Evolutionary conservation across 352 stramenopile species (phyloP), one percentile per base, ranked within the genome.

Genomic region (Phytophthora macrochlamydospora): DNA sequence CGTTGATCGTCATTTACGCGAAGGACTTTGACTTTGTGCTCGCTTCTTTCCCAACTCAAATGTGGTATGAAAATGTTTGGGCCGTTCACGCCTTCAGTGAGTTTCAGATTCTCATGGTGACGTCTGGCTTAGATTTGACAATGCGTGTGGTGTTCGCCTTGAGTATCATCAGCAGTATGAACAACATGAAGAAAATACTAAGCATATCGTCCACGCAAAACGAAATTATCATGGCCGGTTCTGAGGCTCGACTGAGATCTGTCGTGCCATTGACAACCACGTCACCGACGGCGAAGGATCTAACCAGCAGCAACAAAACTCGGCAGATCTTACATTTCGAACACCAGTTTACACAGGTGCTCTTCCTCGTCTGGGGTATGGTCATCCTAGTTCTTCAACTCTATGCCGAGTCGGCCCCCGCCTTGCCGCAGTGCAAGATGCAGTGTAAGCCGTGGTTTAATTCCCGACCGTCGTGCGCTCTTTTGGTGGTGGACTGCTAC

Each of bases 21-120:
- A 3, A 18, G 2, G 58, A 73, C 61, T 70, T 76, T 52, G 59
- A 74, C 9, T 48, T 54, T 4, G 24, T 51, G 4, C 30, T 14
- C 14, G 30, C 24, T 3, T 37, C 48, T n/a, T 68, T 68, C 30
- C 48, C 61, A 13, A 35, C n/a, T 1, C 29, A 59, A 3, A 62
- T 56, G 12, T 82, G 71, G 76, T 82, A 73, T 35, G 58, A 69
- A 30, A 62, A 80, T 50, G 32, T 42, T 4, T 82, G 72, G 75
- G 68, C 73, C 6, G 59, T 73, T 4, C 63, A 73, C 33, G 59
- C 69, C 14, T 43, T 74, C 11, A 76, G 69, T 31, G 72, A 83
- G 30, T 76, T 80, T 42, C 62, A 67, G 7, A 51, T 86, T 43
- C 14, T 76, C 7, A 29, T 74, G 18, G 59, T 74, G 2, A 66